Conservation (phyloP, 805 yeast species). For the Myxozyma monticola region DNA sequence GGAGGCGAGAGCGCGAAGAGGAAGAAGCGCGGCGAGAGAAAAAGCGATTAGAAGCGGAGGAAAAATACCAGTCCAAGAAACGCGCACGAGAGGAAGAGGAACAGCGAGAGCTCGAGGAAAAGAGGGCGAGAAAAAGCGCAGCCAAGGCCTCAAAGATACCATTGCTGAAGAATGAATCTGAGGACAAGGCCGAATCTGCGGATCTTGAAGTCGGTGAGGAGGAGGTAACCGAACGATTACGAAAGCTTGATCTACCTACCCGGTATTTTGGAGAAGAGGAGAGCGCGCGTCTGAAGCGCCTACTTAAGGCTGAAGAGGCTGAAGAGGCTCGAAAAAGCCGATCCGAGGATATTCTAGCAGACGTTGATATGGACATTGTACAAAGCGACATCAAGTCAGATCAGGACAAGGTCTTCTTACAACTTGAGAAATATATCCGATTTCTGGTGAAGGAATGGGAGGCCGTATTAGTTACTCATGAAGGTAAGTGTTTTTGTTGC, state of each 20-base stretch:
- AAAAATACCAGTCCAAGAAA: constrained; percentile 30
- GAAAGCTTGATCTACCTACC: constrained; percentile 33
- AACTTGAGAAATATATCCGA: constrained; percentile 52
- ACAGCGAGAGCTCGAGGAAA: constrained; percentile 20
- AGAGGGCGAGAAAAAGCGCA: constrained; percentile 32
- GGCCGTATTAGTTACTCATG: constrained; percentile 41
- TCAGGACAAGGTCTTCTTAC: constrained; percentile 40
- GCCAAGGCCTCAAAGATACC: constrained; percentile 14
- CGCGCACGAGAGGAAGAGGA: constrained; percentile 30
- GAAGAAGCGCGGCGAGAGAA: constrained; percentile 31
- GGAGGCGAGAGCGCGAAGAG: constrained; percentile 38
- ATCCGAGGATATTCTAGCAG: constrained; percentile 35
- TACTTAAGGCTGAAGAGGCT: constrained; percentile 28
- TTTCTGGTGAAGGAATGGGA: constrained; percentile 50
- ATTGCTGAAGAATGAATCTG: neutral
- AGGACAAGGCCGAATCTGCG: neutral
- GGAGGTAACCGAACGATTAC: constrained; percentile 35
- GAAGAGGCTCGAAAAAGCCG: constrained; percentile 12
- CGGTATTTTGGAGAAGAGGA: constrained; percentile 33
- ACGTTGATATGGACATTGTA: constrained; percentile 32
- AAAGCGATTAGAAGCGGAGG: constrained; percentile 31
- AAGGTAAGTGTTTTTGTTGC: constrained; percentile 9
- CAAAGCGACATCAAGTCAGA: constrained; percentile 42
- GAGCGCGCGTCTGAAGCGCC: constrained; percentile 26
- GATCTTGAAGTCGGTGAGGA: constrained; percentile 27